Evolutionary conservation across 139 green algal species (phyloP), one percentile per base, ranked within the genome.

Genomic region (Coelastrella sp.): DNA sequence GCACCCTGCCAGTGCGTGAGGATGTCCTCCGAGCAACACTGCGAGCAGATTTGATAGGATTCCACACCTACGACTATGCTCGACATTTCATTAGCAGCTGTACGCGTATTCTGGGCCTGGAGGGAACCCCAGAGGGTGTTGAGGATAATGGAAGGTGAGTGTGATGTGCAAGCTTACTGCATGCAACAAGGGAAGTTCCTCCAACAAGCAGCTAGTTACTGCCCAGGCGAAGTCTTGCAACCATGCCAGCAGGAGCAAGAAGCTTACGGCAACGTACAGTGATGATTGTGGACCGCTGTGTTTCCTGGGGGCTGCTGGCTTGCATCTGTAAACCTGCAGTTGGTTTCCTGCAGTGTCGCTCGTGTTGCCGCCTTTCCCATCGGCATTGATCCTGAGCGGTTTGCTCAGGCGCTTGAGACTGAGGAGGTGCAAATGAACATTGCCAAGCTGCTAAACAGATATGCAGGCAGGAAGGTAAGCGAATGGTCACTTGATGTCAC

Each of bases 341-440:
- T 34, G 51, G 37, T 76, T 27, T 53, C n/a, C 11, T 60, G 23
- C 78, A 76, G 78, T 45, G 78, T 84, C 11, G 78, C 62, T 41
- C 62, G 78, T 21, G 78, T 84, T 25, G 78, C 78, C 6, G 78
- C 78, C 11, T 98, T 98, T 74, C 96, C 96, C 78, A 99, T 99
- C 68, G 97, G 97, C 81, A 99, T 99, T 76, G 96, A 99, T 87
- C 97, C 98, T 5, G 95, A 98, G 78, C 93, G 95, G 57, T 99
- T 99, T 89, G 95, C 91, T 8, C 69, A 88, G 0, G 95, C 97
- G 2, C 85, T 99, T 72, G 92, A 98, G 81, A 93, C 89, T 30
- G 81, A 95, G 21, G 93, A 96, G 57, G 97, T 99, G 67, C 90
- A 94, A 75, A 86, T 80, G 35, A 91, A 98, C 85, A 96, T 99